A percentile compares a stretch with the other conserved stretches of the same genome.
Conservation (phyloP, 768 basidiomycete species). For the Rhizopogon vesiculosus region DNA sequence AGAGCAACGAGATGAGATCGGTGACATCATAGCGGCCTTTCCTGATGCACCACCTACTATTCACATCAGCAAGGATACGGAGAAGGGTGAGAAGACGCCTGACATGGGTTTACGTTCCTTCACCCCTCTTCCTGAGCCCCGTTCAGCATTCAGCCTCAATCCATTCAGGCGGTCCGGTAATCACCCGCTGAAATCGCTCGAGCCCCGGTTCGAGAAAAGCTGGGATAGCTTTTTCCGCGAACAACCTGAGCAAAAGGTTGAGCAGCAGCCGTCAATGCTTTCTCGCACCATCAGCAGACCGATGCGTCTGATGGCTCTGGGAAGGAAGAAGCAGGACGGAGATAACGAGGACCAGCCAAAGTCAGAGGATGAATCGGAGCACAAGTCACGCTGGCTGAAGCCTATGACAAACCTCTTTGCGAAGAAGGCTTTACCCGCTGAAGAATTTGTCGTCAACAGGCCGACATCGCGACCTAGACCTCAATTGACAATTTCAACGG, state of each 20-base stretch:
- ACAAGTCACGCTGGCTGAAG: conserved; percentile 30
- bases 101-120: conserved; percentile 38
- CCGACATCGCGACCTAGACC: conserved; percentile 20
- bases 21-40: conserved; percentile 33
- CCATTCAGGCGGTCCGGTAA: conserved; percentile 34
- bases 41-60: conserved; percentile 11
- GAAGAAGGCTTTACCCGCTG: conserved; percentile 13
- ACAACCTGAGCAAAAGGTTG: conserved; percentile 7
- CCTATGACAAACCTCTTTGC: conserved; percentile 27
- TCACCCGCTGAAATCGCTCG: conserved; percentile 21
- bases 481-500: conserved; percentile 40
- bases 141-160: conserved; percentile 23
- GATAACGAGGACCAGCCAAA: conserved; percentile 17
- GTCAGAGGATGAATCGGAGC: conserved; percentile 20
- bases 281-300: conserved; percentile 23
- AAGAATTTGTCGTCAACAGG: conserved; percentile 17
- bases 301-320: conserved; percentile 41
- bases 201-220: conserved; percentile 33
- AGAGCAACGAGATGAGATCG: conserved; percentile 46
- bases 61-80: conserved; percentile 15
- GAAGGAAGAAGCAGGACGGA: conserved; percentile 33
- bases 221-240: conserved; percentile 42
- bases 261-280: conserved; percentile 20
- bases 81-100: conserved; percentile 15
- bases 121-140: conserved; percentile 44